Base-by-base conservation (phyloP, 1,284 basidiomycete genomes). In the Ustilago shanxiensis region DNA sequence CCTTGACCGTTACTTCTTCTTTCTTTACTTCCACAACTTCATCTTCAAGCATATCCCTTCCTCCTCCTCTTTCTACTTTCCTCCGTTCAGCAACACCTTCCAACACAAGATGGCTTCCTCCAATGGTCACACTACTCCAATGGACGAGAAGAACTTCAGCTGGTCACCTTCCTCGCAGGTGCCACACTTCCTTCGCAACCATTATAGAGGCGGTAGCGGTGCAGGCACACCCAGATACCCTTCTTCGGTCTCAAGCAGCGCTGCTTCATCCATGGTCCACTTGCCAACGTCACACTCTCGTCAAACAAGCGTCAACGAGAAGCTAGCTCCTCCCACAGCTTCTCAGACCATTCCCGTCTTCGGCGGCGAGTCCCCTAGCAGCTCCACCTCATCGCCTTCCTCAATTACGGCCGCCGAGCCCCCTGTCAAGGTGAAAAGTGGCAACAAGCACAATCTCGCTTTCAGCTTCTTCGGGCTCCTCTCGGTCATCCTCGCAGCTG, bases 101-200 rank as follows among this genome's bases (percentile, higher is more conserved):
- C 39, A 3, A 2, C 22, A 31, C 54, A 62, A 44, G 35, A 68
- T 68, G 66, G 26, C 66, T 44, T 57, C 59, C 4, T 58, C 66
- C 14, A 61, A 59, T 26, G 66, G 66, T n/a, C 59, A 61, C 31
- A 53, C 41, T 13, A 62, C 53, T 53, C 49, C 54, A 16, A 62
- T 49, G 54, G 66, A 67, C 37, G 66, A 68, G 41, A 68, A 68
- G 66, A 58, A 20, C 49, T 68, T 58, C 49, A 57, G 28, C 55
- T 68, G 60, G 54, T 68, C 66, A 47, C 66, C 66, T 14, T 68
- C 66, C 24, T 57, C 66, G 22, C 66, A 68, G n/a, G 59, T 68
- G 20, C 66, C 66, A 2, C 66, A 68, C 49, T 68, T 68, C 55
- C 59, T 68, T 20, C 66, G 66, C 24, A 68, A 68, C 50, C 59